Percentiles rank a stretch among this genome's conserved stretches.
Evolutionary conservation across 208 protist species (phyloP).

Genomic region (Trypanosoma rangeli): DNA sequence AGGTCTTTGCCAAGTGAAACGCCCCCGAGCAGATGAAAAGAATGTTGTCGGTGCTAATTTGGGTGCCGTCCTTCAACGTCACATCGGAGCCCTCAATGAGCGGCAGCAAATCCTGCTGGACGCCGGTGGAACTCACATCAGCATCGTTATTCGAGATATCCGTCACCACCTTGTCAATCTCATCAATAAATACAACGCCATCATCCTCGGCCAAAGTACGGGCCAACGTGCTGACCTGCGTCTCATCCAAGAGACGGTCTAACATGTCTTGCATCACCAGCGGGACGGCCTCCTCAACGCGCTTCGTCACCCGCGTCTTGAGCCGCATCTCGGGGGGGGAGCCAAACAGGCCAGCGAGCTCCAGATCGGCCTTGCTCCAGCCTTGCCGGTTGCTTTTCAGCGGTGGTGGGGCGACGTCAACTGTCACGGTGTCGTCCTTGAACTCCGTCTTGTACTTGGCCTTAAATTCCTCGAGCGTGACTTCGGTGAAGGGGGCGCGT

Average conservation of each 20-base stretch:
- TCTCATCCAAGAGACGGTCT: slow-evolving; percentile 90
- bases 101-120: slow-evolving; percentile 98
- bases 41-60: slow-evolving; percentile 96
- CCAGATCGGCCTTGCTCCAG: neutral
- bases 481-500: slow-evolving; percentile 15
- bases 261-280: slow-evolving; percentile 85
- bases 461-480: slow-evolving; percentile 81
- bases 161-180: slow-evolving; percentile 97
- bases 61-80: slow-evolving; percentile 95
- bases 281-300: slow-evolving; percentile 75
- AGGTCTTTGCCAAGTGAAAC: slow-evolving; percentile 93
- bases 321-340: slow-evolving; percentile 44
- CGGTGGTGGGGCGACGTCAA: slow-evolving; percentile 60
- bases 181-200: slow-evolving; percentile 98
- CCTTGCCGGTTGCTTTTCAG: slow-evolving; percentile 6
- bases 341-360: slow-evolving; percentile 64
- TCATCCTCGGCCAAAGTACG: slow-evolving; percentile 89
- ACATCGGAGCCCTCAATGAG: slow-evolving; percentile 96
- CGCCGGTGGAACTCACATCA: slow-evolving; percentile 93
- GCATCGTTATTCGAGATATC: slow-evolving; percentile 52
- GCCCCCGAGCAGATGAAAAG: slow-evolving; percentile 97
- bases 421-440: slow-evolving; percentile 73
- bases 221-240: slow-evolving; percentile 83
- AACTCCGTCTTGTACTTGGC: slow-evolving; percentile 75
- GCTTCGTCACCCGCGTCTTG: slow-evolving; percentile 66